phyloP scores from a whole-genome alignment of 176 grass and related monocot genomes.

The Cenchrus purpureus region DNA sequence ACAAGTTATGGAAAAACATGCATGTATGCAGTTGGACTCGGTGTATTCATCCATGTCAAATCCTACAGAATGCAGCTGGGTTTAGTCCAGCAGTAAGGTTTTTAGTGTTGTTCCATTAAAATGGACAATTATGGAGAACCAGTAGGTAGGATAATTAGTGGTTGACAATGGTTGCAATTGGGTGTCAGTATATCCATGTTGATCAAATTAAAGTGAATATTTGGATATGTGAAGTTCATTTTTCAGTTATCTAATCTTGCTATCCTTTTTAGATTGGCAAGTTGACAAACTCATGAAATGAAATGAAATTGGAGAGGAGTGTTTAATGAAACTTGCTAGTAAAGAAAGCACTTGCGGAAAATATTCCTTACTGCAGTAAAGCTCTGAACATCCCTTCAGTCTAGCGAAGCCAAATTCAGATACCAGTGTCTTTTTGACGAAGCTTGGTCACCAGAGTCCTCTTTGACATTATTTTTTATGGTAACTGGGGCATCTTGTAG shows the following conservation, averaged over 20 bases:
- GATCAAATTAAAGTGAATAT: slow-evolving; percentile 15
- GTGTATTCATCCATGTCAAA: not conserved
- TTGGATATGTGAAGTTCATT: not conserved
- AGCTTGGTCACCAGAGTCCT: not conserved
- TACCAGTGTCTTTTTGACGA: not conserved
- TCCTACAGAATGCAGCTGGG: not conserved
- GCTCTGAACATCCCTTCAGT: slow-evolving; percentile 5
- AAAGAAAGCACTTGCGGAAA: not conserved
- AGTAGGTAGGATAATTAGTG: not conserved
- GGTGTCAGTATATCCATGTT: slow-evolving; percentile 7
- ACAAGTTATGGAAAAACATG: not conserved
- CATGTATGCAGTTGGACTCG: not conserved
- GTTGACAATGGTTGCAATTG: not conserved
- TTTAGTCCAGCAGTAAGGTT: not conserved
- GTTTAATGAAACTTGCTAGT: slow-evolving; percentile 13
- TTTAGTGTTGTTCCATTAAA: not conserved
- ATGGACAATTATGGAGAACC: not conserved
- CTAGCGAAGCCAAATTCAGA: not conserved
- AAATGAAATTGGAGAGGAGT: not conserved
- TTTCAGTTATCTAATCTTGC: not conserved
- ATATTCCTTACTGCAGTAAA: slow-evolving; percentile 3
- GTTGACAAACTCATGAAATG: slow-evolving; percentile 13
- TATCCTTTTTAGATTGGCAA: slow-evolving; percentile 34
- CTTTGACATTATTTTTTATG: not conserved
- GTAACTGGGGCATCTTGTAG: not conserved